These are phyloP conservation scores for Termitomyces sp. DNA, from an alignment of 768 basidiomycete genomes.

Conservation along the genomic window DNA sequence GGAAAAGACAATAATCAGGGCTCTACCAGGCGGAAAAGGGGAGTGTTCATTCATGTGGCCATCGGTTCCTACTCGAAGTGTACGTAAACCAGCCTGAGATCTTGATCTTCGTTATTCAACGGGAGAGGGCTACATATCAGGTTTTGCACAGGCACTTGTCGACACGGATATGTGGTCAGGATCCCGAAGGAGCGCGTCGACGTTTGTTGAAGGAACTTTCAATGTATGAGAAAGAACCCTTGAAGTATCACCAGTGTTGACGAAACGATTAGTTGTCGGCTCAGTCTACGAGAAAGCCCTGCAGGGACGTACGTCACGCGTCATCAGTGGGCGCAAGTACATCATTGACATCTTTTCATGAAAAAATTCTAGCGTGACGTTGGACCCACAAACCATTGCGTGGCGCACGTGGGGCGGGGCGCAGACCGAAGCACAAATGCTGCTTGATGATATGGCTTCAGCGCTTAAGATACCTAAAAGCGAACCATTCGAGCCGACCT, in stretches of 20 bases:
- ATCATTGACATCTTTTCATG: neutral
- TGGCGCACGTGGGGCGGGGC: constrained; percentile 1
- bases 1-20: constrained; percentile 28
- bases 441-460: constrained; percentile 12
- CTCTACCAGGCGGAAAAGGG: constrained; percentile 18
- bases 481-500: constrained; percentile 12
- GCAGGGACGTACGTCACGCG: constrained; percentile 7
- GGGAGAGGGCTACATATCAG: constrained; percentile 4
- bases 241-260: neutral
- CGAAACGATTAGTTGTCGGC: constrained; percentile 4
- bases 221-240: constrained; percentile 20
- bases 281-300: constrained; percentile 2
- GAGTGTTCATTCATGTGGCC: constrained; percentile 21
- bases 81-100: constrained; percentile 2
- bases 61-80: neutral
- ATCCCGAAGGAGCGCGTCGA: constrained; percentile 4
- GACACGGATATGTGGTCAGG: constrained; percentile 7
- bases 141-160: constrained; percentile 18
- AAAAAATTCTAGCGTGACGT: neutral
- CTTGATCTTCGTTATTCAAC: too few species aligned
- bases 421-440: constrained; percentile 7
- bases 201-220: constrained; percentile 21
- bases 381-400: neutral
- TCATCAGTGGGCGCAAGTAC: neutral
- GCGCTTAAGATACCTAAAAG: constrained; percentile 11